A percentile compares a stretch with the other conserved stretches of the same genome.
Conservation (phyloP, 352 stramenopile species). For the Phytophthora foliorum region DNA sequence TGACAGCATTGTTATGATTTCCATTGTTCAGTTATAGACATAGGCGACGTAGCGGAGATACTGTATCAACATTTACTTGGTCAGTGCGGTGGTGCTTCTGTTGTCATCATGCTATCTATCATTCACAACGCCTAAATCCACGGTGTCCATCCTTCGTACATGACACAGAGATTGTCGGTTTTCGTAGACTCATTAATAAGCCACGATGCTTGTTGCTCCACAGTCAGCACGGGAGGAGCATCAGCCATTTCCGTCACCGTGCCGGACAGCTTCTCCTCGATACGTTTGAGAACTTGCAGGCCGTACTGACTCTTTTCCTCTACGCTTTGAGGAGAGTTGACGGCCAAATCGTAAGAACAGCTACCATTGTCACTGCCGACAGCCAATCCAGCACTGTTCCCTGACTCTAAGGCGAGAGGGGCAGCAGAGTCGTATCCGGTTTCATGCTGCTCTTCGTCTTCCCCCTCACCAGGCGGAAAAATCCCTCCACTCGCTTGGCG, state of each 20-base stretch:
- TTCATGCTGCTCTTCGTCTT: conserved; percentile 24
- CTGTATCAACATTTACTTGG: background rate
- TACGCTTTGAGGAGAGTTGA: conserved; percentile 4
- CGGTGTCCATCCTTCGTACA: conserved; percentile 92
- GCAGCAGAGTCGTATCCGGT: conserved; percentile 9
- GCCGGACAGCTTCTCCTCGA: conserved; percentile 82
- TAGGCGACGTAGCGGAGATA: background rate
- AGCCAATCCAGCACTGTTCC: conserved; percentile 21
- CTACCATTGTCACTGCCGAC: conserved; percentile 21
- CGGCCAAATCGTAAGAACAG: conserved; percentile 11
- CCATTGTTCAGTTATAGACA: conserved; percentile 14
- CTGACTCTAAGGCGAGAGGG: conserved; percentile 10
- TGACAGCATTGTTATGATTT: conserved; percentile 25
- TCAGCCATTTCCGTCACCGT: conserved; percentile 49
- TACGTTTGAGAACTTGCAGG: conserved; percentile 72
- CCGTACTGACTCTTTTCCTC: conserved; percentile 63
- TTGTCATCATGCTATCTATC: background rate
- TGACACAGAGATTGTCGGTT: conserved; percentile 86
- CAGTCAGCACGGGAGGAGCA: conserved; percentile 46
- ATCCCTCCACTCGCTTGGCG: background rate
- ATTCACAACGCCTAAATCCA: conserved; percentile 68
- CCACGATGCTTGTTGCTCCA: conserved; percentile 84
- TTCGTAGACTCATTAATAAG: conserved; percentile 84
- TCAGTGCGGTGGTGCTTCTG: background rate
- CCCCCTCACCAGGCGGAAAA: conserved; percentile 16